Percentiles rank a stretch among this genome's conserved stretches.
phyloP scores from a whole-genome alignment of 768 basidiomycete genomes.

The Rhodotorula paludigena region DNA sequence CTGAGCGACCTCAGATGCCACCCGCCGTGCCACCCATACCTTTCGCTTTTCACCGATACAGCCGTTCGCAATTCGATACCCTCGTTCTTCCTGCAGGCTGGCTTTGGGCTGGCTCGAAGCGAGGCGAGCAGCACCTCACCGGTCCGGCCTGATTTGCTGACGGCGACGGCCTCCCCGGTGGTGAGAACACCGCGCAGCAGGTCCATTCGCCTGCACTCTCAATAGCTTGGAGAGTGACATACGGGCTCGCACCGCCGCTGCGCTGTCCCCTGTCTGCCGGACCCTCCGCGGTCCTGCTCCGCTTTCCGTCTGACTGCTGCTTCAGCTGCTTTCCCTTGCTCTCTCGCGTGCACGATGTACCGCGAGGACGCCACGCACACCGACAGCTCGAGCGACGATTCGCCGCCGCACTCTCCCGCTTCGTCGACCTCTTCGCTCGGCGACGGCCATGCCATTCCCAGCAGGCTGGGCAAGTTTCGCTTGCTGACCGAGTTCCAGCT shows the following conservation, averaged over 20 bases:
- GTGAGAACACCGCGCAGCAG: too few relatives aligned
- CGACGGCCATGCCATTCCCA: background rate
- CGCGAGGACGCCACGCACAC: background rate
- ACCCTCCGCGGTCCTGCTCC: too few relatives aligned
- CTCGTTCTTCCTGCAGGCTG: background rate
- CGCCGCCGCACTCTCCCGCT: background rate
- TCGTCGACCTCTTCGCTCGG: background rate
- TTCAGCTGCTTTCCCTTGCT: background rate
- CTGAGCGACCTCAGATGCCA: background rate
- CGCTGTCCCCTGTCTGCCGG: too few relatives aligned
- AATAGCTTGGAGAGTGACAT: too few relatives aligned
- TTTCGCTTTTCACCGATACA: background rate
- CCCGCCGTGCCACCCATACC: background rate
- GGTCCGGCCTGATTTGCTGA: too few relatives aligned
- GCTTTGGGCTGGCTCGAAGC: too few relatives aligned
- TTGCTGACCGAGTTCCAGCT: conserved; percentile 14
- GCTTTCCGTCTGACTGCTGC: background rate
- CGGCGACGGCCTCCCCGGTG: too few relatives aligned
- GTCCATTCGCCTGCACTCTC: too few relatives aligned
- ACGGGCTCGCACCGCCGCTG: too few relatives aligned
- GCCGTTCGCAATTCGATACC: conserved; percentile 3
- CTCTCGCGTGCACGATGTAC: background rate
- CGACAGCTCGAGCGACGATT: background rate
- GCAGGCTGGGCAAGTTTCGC: conserved; percentile 10
- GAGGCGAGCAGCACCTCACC: too few relatives aligned